phyloP scores from a whole-genome alignment of 1,284 basidiomycete species.

The Rhodofomes roseus region DNA sequence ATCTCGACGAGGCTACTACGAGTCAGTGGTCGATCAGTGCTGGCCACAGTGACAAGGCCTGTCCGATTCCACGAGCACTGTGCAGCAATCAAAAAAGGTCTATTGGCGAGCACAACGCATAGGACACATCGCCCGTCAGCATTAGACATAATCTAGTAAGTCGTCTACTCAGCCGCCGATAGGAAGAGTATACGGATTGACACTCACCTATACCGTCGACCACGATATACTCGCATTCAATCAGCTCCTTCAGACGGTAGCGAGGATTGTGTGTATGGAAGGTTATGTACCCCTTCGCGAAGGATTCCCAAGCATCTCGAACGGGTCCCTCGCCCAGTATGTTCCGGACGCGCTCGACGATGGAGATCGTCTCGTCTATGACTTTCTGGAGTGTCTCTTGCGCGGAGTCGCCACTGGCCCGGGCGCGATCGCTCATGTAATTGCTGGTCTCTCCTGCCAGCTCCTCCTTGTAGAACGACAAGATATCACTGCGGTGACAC shows the following conservation, averaged over 20 bases:
- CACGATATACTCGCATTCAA: conserved; percentile 2
- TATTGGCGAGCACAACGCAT: too few relatives aligned
- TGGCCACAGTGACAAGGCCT: too few relatives aligned
- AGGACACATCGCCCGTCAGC: too few relatives aligned
- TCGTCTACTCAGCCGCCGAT: too few relatives aligned
- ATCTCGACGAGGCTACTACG: too few relatives aligned
- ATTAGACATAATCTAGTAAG: too few relatives aligned
- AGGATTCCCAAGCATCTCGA: conserved; percentile 13
- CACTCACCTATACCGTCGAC: neutral
- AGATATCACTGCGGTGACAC: conserved; percentile 10
- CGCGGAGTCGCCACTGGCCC: conserved; percentile 6
- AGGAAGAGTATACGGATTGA: too few relatives aligned
- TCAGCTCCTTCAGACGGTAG: conserved; percentile 4
- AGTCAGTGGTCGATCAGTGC: too few relatives aligned
- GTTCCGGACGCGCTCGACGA: conserved; percentile 6
- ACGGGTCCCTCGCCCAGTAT: conserved; percentile 13
- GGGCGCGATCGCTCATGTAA: conserved; percentile 12
- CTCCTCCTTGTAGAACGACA: conserved; percentile 18
- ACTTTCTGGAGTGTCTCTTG: conserved; percentile 4
- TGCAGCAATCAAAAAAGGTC: too few relatives aligned
- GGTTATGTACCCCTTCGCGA: conserved; percentile 13
- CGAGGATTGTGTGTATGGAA: conserved; percentile 1
- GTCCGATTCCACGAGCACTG: too few relatives aligned
- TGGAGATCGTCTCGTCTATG: conserved; percentile 9
- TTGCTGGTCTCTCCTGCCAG: conserved; percentile 11